Base-by-base conservation (phyloP, 331 rosid genomes). In the Malus hybrid region DNA sequence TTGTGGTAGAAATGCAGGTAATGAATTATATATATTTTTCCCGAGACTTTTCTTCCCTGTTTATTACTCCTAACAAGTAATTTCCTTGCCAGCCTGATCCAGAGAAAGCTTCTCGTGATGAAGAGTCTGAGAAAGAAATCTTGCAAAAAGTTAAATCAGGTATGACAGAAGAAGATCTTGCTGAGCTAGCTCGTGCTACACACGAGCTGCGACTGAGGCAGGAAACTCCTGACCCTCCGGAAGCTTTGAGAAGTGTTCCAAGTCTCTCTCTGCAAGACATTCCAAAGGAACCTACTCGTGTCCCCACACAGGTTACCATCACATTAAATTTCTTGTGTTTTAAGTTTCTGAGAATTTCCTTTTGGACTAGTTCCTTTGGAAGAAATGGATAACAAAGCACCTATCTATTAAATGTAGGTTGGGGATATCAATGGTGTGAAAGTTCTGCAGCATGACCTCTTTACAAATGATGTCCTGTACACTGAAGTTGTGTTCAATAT, bases 161-260 rank as follows among this genome's bases (percentile, higher is more conserved):
- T 71, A 87, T 95, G 99, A 90, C 93, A 64, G 82, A 84, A 75
- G 97, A 92, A 86, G 97, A 95, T 86, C 90, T 95, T 77, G 90
- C 90, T 27, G 97, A 95, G 85, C 83, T 92, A 73, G 81, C 97
- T 59, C 91, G 90, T 61, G 97, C 97, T 46, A 95, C 99, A 27
- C 89, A 85, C 61, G 93, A 92, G 83, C 87, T 95, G 75, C 88
- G 85, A 60, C 88, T 88, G 60, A 92, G 90, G 85, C 97, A 92
- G 86, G 99, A 95, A 81, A 92, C 99, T 70, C 96, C 99, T 78
- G 99, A 95, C 56, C 96, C 93, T 56, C 97, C 97, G 22, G 99
- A 95, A 85, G 99, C 96, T 80, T 80, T 95, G 77, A 92, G 78
- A 88, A 76, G 89, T 79, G 97, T 95, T 85, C 99, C 99, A 67